Base-by-base conservation (phyloP, 2,329 filamentous ascomycete genomes). In the Fusarium annulatum region DNA sequence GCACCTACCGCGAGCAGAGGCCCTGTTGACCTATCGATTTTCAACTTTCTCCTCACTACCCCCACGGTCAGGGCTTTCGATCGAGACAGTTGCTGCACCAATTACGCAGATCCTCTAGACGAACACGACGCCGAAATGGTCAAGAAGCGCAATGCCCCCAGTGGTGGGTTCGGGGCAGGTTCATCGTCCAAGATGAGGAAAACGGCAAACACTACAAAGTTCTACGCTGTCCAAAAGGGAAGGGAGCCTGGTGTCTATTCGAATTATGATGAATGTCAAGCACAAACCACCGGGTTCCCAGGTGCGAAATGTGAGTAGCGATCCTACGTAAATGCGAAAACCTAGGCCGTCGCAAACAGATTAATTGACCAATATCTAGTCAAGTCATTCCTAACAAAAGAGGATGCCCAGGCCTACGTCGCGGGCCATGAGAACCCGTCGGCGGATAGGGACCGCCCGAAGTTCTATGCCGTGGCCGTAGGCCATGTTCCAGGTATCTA, bases 401-500 rank as follows among this genome's bases (percentile, higher is more conserved):
- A 91, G 71, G 94, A 97, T 67, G 96, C 96, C n/a, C 88, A 93
- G 77, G 90, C 89, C 4, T 98, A 94, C 79, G 86, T 94, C 33
- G 89, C 88, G 2, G 93, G 93, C 52, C 88, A 87, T 73, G 78
- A 81, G 33, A 77, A 81, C 10, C 79, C 82, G 21, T 77, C 82
- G 26, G 77, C 83, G 28, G 80, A 84, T 45, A 76, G 83, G 53
- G 80, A 85, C 67, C 83, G 86, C 51, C 79, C 84, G 56, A 85
- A 84, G 55, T 92, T 87, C 80, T 92, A 92, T 77, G 90, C 86
- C 7, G 88, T 92, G 10, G 90, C 89, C 2, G 84, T 88, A 9
- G 90, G 90, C n/a, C 84, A 82, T 48, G 82, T 81, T 23, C 88
- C 89, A 4, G 90, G 90, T 38, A 88, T 92, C 36, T 92, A 90